Base-by-base conservation (phyloP, 139 green algal genomes). In the Micractinium sp. region DNA sequence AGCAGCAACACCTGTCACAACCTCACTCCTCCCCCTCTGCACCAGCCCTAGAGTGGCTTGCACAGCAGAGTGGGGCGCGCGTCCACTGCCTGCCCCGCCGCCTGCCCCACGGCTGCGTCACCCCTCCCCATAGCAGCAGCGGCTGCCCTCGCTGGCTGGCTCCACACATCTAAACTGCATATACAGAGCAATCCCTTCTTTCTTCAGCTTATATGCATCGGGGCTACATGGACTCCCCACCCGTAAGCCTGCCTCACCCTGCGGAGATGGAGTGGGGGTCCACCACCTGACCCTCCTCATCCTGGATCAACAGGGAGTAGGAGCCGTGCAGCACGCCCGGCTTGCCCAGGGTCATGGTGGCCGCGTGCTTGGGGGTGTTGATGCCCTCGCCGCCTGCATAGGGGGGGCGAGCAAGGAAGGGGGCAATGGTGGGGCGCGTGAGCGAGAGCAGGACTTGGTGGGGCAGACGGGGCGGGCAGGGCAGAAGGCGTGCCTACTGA, bases 251-350 rank as follows among this genome's bases (percentile, higher is more conserved):
- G 53, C 29, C 91, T 93, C 86, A 98, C 94, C 97, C 98, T 29
- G 98, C 98, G 75, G 93, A 97, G 90, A 99, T 99, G 85, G 95
- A 98, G 96, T 99, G 98, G 15, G 98, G 98, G 94, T 99, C 97
- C 29, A 99, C 97, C 91, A 99, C 95, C 95, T 99, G 98, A 27
- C 98, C 98, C 75, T 99, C 98, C 33, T 94, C 91, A 89, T 99
- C 97, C 90, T 99, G 98, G 88, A 99, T 95, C 89, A 99, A 93
- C 93, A 98, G 98, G 87, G 93, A 97, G 90, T 97, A 98, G 79
- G 94, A 97, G 91, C 98, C 98, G 91, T 99, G 98, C 85, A 99
- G 94, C 86, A 99, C 98, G 56, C 98, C 98, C 0, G 97, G 97
- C 16, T 92, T 93, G 75, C 97, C 98, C 91, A 95, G 96, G 61